These are phyloP conservation scores for Penicillium parvum DNA, from an alignment of 495 filamentous ascomycete genomes.

Conservation along the genomic window DNA sequence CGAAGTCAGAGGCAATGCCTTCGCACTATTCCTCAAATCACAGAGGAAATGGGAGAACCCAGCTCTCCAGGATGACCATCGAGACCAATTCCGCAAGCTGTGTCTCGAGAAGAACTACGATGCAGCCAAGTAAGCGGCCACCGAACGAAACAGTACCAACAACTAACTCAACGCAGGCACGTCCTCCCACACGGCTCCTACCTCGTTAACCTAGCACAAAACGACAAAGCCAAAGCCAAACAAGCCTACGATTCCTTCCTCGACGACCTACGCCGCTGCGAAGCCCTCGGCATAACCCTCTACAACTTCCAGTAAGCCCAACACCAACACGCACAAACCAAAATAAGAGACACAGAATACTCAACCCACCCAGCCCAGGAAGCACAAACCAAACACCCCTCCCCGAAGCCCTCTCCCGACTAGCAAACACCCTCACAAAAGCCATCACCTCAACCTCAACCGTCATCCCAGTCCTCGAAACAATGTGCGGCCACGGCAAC, in stretches of 20 bases:
- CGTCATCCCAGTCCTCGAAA: constrained; percentile 84
- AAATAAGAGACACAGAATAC: constrained; percentile 14
- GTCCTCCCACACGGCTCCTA: constrained; percentile 92
- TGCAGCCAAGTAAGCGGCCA: constrained; percentile 43
- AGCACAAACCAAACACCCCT: constrained; percentile 63
- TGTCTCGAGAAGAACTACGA: constrained; percentile 72
- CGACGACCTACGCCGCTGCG: constrained; percentile 85
- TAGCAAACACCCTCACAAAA: constrained; percentile 73
- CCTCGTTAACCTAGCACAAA: constrained; percentile 89
- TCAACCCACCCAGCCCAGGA: constrained; percentile 55
- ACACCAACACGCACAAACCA: background rate
- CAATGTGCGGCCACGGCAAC: constrained; percentile 88
- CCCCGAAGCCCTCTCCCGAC: constrained; percentile 65
- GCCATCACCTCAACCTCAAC: constrained; percentile 69
- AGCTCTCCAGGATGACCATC: constrained; percentile 61
- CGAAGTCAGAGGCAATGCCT: constrained; percentile 83
- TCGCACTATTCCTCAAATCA: constrained; percentile 91
- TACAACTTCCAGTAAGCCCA: constrained; percentile 85
- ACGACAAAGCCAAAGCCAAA: constrained; percentile 70
- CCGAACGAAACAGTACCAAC: background rate
- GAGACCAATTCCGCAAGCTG: constrained; percentile 59
- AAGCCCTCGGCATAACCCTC: constrained; percentile 77
- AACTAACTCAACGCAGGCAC: constrained; percentile 40
- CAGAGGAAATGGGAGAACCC: constrained; percentile 95
- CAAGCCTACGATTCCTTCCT: constrained; percentile 84